These are phyloP conservation scores for Euphorbia peplus DNA, from an alignment of 345 rosid species.

Conservation along the genomic window DNA sequence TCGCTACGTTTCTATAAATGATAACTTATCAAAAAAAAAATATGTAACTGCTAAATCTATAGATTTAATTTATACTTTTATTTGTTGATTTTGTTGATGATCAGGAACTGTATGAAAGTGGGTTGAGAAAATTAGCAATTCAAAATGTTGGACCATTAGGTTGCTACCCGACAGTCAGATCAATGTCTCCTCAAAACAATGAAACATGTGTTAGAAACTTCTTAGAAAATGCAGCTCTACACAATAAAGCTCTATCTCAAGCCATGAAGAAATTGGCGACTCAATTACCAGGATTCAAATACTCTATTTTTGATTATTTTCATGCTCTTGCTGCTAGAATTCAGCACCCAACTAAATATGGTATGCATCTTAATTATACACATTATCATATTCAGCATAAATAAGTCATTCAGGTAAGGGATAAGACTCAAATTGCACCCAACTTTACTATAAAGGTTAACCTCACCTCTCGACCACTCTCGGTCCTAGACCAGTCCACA, in stretches of 20 bases:
- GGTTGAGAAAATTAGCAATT: conserved; percentile 32
- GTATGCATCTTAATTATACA: background rate
- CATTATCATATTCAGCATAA: background rate
- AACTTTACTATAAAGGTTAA: too few species aligned
- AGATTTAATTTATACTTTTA: background rate
- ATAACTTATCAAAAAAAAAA: too few species aligned
- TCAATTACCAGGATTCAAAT: conserved; percentile 22
- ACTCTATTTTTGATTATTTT: conserved; percentile 27
- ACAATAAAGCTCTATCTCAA: conserved; percentile 18
- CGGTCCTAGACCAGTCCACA: too few species aligned
- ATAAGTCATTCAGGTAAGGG: too few species aligned
- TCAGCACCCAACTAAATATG: conserved; percentile 16
- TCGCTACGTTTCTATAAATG: too few species aligned
- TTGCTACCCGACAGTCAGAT: conserved; percentile 20
- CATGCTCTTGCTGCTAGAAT: conserved; percentile 2
- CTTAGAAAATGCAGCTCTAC: conserved; percentile 12
- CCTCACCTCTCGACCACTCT: too few species aligned
- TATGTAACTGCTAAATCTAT: too few species aligned
- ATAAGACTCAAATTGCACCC: too few species aligned
- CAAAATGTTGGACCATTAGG: conserved; percentile 28
- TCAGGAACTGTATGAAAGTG: conserved; percentile 13
- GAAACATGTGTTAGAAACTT: conserved; percentile 11
- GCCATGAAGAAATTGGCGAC: conserved; percentile 10
- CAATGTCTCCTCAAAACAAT: background rate
- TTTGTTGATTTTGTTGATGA: background rate